phyloP scores from a whole-genome alignment of 768 basidiomycete genomes.

The Tricholoma matsutake region DNA sequence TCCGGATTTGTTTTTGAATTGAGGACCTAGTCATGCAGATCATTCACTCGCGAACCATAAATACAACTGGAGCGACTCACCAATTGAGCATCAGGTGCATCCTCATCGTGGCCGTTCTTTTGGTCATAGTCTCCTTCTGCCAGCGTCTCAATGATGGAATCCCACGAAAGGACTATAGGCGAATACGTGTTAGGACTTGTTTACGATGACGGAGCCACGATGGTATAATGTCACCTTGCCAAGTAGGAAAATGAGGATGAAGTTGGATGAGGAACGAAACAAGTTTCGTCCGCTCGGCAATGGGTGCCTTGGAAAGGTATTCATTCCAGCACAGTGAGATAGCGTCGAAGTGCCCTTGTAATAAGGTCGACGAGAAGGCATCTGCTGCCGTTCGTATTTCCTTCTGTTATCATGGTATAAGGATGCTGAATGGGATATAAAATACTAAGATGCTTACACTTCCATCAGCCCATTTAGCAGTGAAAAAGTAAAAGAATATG shows the following conservation, averaged over 20 bases:
- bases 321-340: conserved; percentile 71
- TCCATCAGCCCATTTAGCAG: conserved; percentile 59
- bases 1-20: conserved; percentile 29
- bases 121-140: conserved; percentile 50
- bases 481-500: conserved; percentile 61
- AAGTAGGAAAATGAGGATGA: conserved; percentile 62
- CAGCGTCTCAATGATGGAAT: conserved; percentile 54
- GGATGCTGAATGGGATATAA: background rate
- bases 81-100: conserved; percentile 37
- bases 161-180: conserved; percentile 60
- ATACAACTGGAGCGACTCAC: conserved; percentile 26
- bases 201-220: background rate
- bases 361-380: conserved; percentile 55
- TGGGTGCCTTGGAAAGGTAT: conserved; percentile 50
- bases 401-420: conserved; percentile 45
- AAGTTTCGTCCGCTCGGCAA: conserved; percentile 54
- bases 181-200: background rate
- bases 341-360: conserved; percentile 62
- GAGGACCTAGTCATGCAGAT: conserved; percentile 23
- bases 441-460: conserved; percentile 37
- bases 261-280: conserved; percentile 65
- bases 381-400: conserved; percentile 60
- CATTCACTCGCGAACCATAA: background rate
- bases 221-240: conserved; percentile 48
- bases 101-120: conserved; percentile 34